Evolutionary conservation across 202 grass and related monocot species (phyloP).

Genomic region (Zoysia matrella): DNA sequence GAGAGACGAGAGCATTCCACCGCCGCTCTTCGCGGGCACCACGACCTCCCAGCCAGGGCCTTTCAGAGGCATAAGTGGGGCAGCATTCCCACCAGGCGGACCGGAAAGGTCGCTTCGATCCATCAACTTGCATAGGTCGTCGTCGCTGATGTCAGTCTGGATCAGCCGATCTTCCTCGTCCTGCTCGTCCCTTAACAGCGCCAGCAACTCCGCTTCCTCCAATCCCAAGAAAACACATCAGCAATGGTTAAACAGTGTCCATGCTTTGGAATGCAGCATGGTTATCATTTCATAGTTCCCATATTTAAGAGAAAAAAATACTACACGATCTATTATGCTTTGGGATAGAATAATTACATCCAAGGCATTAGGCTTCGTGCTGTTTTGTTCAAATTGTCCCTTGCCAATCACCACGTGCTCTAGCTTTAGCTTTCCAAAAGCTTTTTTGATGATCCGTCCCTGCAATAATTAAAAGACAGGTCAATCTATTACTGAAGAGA

Average conservation of each 20-base stretch:
- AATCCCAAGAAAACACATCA: slow-evolving; percentile 8
- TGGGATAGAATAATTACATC: slow-evolving; percentile 44
- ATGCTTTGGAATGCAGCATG: background rate
- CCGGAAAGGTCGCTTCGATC: slow-evolving; percentile 69
- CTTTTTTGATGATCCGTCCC: slow-evolving; percentile 89
- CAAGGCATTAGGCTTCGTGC: slow-evolving; percentile 62
- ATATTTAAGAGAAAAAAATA: background rate
- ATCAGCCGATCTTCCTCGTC: slow-evolving; percentile 78
- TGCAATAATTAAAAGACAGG: slow-evolving; percentile 44
- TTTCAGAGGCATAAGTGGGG: slow-evolving; percentile 54
- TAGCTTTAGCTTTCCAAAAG: slow-evolving; percentile 88
- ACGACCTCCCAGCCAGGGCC: slow-evolving; percentile 98
- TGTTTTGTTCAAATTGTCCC: slow-evolving; percentile 83
- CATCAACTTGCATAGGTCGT: slow-evolving; percentile 73
- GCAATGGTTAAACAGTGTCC: too few species aligned
- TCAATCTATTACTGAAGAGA: background rate
- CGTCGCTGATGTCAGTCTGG: slow-evolving; percentile 74
- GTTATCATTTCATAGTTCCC: background rate
- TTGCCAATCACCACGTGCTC: slow-evolving; percentile 47
- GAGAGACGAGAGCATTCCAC: slow-evolving; percentile 75
- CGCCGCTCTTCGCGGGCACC: slow-evolving; percentile 64
- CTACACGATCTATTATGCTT: slow-evolving; percentile 1
- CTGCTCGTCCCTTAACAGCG: slow-evolving; percentile 76
- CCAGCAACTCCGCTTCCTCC: slow-evolving; percentile 78
- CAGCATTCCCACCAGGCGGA: background rate